Evolutionary conservation across 2,329 filamentous ascomycete genomes (phyloP).

Genomic region (Xylaria sp.): DNA sequence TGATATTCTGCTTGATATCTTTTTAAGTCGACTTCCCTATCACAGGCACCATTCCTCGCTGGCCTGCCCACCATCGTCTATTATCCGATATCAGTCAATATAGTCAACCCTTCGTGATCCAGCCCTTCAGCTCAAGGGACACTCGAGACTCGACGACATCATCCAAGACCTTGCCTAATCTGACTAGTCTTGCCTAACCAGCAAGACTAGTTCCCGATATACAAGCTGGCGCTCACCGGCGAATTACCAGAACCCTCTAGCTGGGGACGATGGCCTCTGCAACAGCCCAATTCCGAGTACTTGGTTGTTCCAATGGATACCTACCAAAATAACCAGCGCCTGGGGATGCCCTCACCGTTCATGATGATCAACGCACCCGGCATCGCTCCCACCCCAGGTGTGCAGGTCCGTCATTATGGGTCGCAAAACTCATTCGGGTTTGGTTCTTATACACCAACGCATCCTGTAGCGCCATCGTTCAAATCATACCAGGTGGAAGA

Average conservation of each 20-base stretch:
- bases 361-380: constrained; percentile 49
- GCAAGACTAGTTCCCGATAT: constrained; percentile 37
- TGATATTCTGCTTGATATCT: constrained; percentile 13
- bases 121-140: not conserved
- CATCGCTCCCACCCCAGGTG: constrained; percentile 45
- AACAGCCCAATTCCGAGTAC: constrained; percentile 49
- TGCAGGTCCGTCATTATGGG: constrained; percentile 48
- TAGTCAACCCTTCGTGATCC: not conserved
- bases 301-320: constrained; percentile 46
- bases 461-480: constrained; percentile 31
- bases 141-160: constrained; percentile 1
- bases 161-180: not conserved
- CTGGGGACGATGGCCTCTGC: constrained; percentile 60
- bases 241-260: constrained; percentile 47
- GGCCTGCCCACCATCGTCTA: no score
- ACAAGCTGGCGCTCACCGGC: constrained; percentile 52
- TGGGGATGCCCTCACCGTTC: constrained; percentile 51
- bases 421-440: constrained; percentile 49
- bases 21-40: constrained; percentile 1
- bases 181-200: constrained; percentile 33
- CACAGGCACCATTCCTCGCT: no score
- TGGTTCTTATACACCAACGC: constrained; percentile 41
- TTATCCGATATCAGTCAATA: not conserved
- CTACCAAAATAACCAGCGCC: constrained; percentile 45
- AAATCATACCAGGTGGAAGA: constrained; percentile 35